Conservation (phyloP, 176 grass and related monocot genomes). For the Pharus latifolius region DNA sequence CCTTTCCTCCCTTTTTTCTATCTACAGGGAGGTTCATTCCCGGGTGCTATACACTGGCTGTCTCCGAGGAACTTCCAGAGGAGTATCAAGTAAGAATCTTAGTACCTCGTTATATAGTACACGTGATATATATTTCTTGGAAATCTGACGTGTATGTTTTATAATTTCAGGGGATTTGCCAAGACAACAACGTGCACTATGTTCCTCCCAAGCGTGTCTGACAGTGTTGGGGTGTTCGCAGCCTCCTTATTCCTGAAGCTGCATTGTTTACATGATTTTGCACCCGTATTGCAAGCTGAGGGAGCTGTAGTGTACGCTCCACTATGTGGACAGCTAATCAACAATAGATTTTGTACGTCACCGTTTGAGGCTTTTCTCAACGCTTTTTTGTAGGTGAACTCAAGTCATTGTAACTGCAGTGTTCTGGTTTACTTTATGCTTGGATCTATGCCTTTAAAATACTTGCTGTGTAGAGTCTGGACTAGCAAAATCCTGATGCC, state of each 20-base stretch:
- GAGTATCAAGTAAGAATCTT: conserved; percentile 87
- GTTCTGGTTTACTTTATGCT: neutral
- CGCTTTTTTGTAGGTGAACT: too few relatives aligned
- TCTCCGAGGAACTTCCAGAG: conserved; percentile 90
- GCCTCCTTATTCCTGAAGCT: neutral
- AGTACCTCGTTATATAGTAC: too few relatives aligned
- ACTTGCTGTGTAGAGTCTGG: too few relatives aligned
- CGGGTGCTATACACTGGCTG: conserved; percentile 86
- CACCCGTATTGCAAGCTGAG: neutral
- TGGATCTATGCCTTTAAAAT: too few relatives aligned
- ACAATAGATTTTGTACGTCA: neutral
- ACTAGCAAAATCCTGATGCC: too few relatives aligned
- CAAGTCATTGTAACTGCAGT: neutral
- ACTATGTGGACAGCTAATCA: neutral
- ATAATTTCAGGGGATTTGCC: conserved; percentile 52
- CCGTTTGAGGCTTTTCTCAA: too few relatives aligned
- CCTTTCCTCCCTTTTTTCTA: neutral
- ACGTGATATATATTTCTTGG: neutral
- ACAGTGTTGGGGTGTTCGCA: neutral
- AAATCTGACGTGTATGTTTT: neutral
- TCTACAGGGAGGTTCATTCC: conserved; percentile 83
- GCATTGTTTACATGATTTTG: neutral
- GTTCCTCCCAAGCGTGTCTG: conserved; percentile 63
- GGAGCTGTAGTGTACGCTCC: neutral
- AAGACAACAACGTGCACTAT: conserved; percentile 78